Base-by-base conservation (phyloP, 1,139 yeast genomes). In the Taphrina wiesneri region DNA sequence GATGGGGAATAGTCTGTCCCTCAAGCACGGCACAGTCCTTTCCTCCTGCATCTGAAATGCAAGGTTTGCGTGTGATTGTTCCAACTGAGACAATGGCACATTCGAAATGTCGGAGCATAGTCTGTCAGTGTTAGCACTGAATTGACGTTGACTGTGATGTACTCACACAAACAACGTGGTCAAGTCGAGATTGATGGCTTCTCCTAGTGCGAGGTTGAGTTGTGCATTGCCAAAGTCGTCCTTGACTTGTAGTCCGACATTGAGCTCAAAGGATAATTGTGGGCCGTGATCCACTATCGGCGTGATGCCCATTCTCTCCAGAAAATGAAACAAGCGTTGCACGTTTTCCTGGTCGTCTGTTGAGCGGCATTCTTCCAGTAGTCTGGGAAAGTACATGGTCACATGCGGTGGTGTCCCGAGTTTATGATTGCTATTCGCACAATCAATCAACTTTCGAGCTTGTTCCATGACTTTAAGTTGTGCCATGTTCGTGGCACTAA, bases 21-120 rank as follows among this genome's bases (percentile, higher is more conserved):
- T 15, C 5, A 54, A 36, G 17, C 59, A 54, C 49, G 59, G 59
- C 19, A 54, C 59, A 17, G 49, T 54, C 13, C 21, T 4, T 41
- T 54, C 59, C 23, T 54, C 59, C 41, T 54, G 59, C 59, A 54
- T 54, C 34, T 54, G 59, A 21, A 54, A 54, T 5, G 32, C 28
- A 17, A 54, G 49, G 23, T 36, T 21, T 17, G 21, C 19, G 36
- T 54, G 59, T 5, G 43, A 28, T 13, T 39, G 49, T 25, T 17
- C 23, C 49, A 54, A 34, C 25, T 54, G 45, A 7, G 30, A 19
- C 9, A 39, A 49, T 9, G 23, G 36, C 17, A 54, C 59, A 36
- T 54, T 54, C 17, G 59, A 54, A 15, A 54, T 54, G 36, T 54
- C 59, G 3, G 59, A 54, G 25, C 59, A 54, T 36, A 54, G 15